Base-by-base conservation (phyloP, 306 rosid genomes). In the Cercis canadensis region DNA sequence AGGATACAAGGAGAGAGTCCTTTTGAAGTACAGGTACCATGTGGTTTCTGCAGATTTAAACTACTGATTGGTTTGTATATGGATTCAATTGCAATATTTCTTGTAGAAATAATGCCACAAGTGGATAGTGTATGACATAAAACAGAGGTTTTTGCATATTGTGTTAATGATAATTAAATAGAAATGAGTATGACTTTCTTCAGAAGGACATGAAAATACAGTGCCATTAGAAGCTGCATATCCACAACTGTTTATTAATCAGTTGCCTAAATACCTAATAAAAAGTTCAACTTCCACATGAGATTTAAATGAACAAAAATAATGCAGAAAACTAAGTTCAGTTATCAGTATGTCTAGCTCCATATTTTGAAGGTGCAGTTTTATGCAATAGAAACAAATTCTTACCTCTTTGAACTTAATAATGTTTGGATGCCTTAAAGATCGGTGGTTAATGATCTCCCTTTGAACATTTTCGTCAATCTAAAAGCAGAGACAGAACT, bases 401-500 rank as follows among this genome's bases (percentile, higher is more conserved):
- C 62, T 60, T 78, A 90, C 98, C 95, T 94, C 96, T 83, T 84
- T 90, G 84, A 94, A 94, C 70, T 79, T 79, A 84, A 94, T 85
- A 67, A 94, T 89, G 66, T 94, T 87, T 9, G 97, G 97, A 77
- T 94, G 98, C 78, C 80, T 87, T 79, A 94, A 73, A 62, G 88
- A 88, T 79, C 87, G 81, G 62, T 94, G 98, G 63, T 94, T 94
- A 39, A 89, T 73, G 53, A 94, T 94, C 78, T 90, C 98, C 73
- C 98, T 86, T 62, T 81, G 89, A 76, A 94, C 97, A 81, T 87
- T 85, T 85, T 85, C 92, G 37, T 89, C 96, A 75, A 94, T 94
- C 98, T 94, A 89, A 80, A 63, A 80, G 70, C 36, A 62, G 60
- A 64, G 76, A 41, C 32, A 62, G 16, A 58, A 54, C 39, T 75